Evolutionary conservation across 2,329 filamentous ascomycete genomes (phyloP), one percentile per base, ranked within the genome.

Genomic region (Biscogniauxia mediterranea): DNA sequence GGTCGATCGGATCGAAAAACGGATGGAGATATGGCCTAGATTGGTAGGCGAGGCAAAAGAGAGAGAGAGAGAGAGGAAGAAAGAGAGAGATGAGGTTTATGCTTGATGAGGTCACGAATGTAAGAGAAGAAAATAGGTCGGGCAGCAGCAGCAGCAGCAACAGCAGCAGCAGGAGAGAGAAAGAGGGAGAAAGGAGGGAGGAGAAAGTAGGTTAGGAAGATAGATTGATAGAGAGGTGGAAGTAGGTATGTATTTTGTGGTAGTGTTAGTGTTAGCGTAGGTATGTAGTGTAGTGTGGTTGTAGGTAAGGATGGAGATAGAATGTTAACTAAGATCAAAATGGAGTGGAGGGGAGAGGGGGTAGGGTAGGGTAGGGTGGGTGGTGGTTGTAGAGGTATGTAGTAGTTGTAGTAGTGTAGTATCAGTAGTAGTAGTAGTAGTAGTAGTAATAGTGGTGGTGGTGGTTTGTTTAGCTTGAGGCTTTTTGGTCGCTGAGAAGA

Each of bases 61-160:
- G 54, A 53, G 23, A 19, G 53, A 15, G 42, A 32, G 21, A 52
- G 32, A 55, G 59, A 60, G 55, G 55, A 56, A 54, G 51, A 55
- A 32, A 55, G 7, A 9, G 49, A 57, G 52, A 56, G 60, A 56
- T 46, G 57, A 52, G 54, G 50, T 25, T 53, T 50, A 59, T 54
- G 49, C 46, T 52, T 67, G 65, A 69, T 68, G 64, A 68, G 65
- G 66, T 69, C 67, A 71, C 67, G 58, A 61, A 68, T 64, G 57
- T 32, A 9, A 38, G 25, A 59, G 13, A 57, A 53, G 54, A 61
- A 51, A 23, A 62, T 59, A 53, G 60, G 60, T 65, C 58, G 61
- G 60, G 60, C 62, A 68, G 62, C 64, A 64, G 61, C 61, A 61
- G 56, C 20, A 26, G 52, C 50, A n/a, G n/a, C 8, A 28, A 61